These are phyloP conservation scores for Ustilago loliicola DNA, from an alignment of 1,284 basidiomycete genomes.

Conservation along the genomic window DNA sequence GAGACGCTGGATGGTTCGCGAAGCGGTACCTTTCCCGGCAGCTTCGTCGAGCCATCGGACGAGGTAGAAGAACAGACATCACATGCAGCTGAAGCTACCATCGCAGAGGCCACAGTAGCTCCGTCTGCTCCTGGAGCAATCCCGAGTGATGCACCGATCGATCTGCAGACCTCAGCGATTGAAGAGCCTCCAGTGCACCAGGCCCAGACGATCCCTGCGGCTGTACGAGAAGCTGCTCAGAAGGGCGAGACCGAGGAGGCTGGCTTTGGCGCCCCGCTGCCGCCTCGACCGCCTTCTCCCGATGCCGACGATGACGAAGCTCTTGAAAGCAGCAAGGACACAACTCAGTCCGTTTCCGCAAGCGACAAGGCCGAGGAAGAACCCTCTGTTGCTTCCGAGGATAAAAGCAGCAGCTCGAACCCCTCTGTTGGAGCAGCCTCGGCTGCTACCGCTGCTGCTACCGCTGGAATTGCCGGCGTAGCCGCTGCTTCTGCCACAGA, in stretches of 20 bases:
- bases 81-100: conserved; percentile 30
- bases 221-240: conserved; percentile 43
- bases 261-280: conserved; percentile 46
- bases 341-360: neutral
- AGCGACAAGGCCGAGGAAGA: neutral
- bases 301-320: conserved; percentile 24
- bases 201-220: conserved; percentile 53
- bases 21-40: conserved; percentile 69
- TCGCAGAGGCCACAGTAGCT: conserved; percentile 27
- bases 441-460: conserved; percentile 11
- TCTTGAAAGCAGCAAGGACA: neutral
- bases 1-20: conserved; percentile 59
- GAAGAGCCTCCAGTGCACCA: conserved; percentile 43
- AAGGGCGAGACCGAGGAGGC: conserved; percentile 42
- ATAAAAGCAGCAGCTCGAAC: conserved; percentile 8
- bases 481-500: conserved; percentile 17
- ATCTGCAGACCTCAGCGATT: conserved; percentile 25
- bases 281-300: conserved; percentile 42
- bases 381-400: neutral
- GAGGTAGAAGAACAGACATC: conserved; percentile 53
- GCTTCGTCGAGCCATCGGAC: conserved; percentile 61
- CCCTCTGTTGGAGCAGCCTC: conserved; percentile 5
- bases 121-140: conserved; percentile 35
- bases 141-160: conserved; percentile 21
- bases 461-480: conserved; percentile 1